A percentile compares a stretch with the other conserved stretches of the same genome.
Evolutionary conservation across 2,329 filamentous ascomycete species (phyloP).

Genomic region (Pestalotiopsis fici): DNA sequence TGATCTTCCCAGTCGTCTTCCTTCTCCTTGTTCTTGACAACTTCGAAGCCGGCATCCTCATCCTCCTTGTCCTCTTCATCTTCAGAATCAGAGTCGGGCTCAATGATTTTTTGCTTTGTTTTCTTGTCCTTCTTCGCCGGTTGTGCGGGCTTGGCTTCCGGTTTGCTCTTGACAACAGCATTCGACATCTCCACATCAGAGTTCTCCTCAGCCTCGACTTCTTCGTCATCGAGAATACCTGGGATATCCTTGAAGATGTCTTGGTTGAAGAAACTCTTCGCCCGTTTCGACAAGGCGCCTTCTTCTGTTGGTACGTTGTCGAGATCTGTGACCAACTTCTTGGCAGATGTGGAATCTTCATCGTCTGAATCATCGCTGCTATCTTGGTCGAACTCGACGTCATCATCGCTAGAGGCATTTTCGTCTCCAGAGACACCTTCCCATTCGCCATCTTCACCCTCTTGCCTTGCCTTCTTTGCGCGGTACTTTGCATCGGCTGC

Average conservation of each 20-base stretch:
- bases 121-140: slow-evolving; percentile 16
- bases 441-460: slow-evolving; percentile 86
- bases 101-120: slow-evolving; percentile 18
- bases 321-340: slow-evolving; percentile 63
- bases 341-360: slow-evolving; percentile 47
- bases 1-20: slow-evolving; percentile 66
- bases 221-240: slow-evolving; percentile 60
- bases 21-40: slow-evolving; percentile 50
- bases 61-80: slow-evolving; percentile 44
- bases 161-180: slow-evolving; percentile 19
- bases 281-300: slow-evolving; percentile 76
- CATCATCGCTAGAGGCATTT: slow-evolving; percentile 58
- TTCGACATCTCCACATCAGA: slow-evolving; percentile 30
- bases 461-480: slow-evolving; percentile 83
- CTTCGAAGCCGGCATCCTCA: slow-evolving; percentile 58
- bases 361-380: slow-evolving; percentile 65
- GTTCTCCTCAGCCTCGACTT: slow-evolving; percentile 26
- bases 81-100: slow-evolving; percentile 23
- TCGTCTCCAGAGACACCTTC: slow-evolving; percentile 78
- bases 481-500: slow-evolving; percentile 83
- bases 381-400: slow-evolving; percentile 59
- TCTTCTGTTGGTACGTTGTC: slow-evolving; percentile 50
- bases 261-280: slow-evolving; percentile 88
- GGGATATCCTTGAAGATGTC: slow-evolving; percentile 89
- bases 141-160: slow-evolving; percentile 16